Percentiles rank a stretch among this genome's conserved stretches.
phyloP scores from a whole-genome alignment of 352 stramenopile species.

The Pythium brassicae region DNA sequence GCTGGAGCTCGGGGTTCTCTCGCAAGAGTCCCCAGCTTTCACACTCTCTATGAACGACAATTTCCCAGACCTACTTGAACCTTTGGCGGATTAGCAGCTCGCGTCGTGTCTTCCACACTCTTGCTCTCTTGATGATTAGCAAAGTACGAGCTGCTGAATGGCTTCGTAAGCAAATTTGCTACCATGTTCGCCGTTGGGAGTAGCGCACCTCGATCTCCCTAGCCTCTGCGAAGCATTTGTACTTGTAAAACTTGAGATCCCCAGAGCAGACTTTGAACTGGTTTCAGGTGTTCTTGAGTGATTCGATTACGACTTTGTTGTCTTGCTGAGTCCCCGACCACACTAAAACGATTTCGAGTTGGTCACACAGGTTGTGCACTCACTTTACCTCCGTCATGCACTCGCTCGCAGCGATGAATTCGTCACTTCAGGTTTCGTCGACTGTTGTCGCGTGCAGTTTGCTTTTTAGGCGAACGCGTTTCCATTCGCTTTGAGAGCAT shows the following conservation, averaged over 20 bases:
- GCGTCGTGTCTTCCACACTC: no score
- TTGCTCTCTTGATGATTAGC: no score
- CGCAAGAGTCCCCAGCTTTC: no score
- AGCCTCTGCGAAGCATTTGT: background rate
- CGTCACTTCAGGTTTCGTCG: background rate
- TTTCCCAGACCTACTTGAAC: no score
- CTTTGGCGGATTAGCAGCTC: no score
- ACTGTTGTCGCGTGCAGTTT: background rate
- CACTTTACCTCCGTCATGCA: slow-evolving; percentile 46
- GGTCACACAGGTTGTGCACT: slow-evolving; percentile 83
- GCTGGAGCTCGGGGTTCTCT: no score
- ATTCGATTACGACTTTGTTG: background rate
- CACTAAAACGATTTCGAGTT: slow-evolving; percentile 28
- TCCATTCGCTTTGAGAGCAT: background rate
- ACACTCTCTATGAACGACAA: no score
- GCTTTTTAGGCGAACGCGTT: background rate
- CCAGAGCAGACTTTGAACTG: slow-evolving; percentile 1
- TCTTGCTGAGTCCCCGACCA: background rate
- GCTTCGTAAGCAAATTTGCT: slow-evolving; percentile 20
- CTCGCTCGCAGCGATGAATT: slow-evolving; percentile 23
- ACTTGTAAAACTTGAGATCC: background rate
- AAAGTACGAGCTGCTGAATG: no score
- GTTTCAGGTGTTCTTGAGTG: slow-evolving; percentile 70
- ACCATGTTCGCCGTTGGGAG: background rate
- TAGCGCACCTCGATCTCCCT: background rate